Base-by-base conservation (phyloP, 495 filamentous ascomycete species). In the Penicillium waksmanii region DNA sequence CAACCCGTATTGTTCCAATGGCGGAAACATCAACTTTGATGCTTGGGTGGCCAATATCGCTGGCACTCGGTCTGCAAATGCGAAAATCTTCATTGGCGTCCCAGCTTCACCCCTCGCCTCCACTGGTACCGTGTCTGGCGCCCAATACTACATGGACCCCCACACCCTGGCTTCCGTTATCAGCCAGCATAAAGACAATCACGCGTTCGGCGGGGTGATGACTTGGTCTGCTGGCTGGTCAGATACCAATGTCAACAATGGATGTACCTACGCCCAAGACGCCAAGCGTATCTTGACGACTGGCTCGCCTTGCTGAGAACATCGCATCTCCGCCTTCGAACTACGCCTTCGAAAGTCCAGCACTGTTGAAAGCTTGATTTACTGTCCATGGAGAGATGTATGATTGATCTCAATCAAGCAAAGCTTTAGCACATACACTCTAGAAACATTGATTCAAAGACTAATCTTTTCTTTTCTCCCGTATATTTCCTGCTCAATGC, bases 181-280 rank as follows among this genome's bases (percentile, higher is more conserved):
- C 35, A 63, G 50, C 25, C 63, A 72, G 1, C 63, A 65, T 48
- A 70, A 68, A 49, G 63, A 57, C 36, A 66, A 76, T 51, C 51
- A 63, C 13, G 74, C 77, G 21, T 79, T 83, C 52, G 82, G 81
- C 6, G 82, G 82, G 4, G 66, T 84, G 44, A 81, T 84, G 82
- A 69, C 84, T 60, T 84, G 82, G 82, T 77, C 77, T 59, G 82
- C 78, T 8, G 76, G 72, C 0, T 77, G 74, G 60, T 77, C 75
- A 11, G 78, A 80, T 55, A 53, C 71, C 2, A 77, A 79, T 27
- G 67, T 75, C 34, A 70, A 69, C 43, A 70, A 75, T 42, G 73
- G 73, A 17, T 78, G 74, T 60, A 78, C 61, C 35, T 80, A 75
- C 53, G 77, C 71, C 31, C 75, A 80, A 59, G 65, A 78, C 57